Base-by-base conservation (phyloP, 805 yeast species). In the Starmerella stellata region DNA sequence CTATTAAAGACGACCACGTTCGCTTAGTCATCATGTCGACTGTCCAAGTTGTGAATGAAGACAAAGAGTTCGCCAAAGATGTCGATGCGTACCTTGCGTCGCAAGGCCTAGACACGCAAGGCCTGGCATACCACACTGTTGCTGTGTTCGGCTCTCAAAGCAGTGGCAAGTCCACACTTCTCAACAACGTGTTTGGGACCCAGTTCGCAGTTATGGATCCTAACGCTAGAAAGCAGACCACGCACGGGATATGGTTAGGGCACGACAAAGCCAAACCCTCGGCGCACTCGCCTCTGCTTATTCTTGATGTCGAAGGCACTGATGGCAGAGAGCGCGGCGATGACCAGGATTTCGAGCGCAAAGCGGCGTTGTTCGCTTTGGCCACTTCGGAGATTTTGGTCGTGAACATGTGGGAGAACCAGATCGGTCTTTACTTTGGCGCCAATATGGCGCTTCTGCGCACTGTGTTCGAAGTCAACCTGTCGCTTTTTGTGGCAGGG, bases 291-390 rank as follows among this genome's bases (percentile, higher is more conserved):
- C 47, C 51, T 42, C 45, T 18, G 49, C 34, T 31, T 44, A 92
- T 90, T 2, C 69, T 90, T 69, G 98, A 90, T 55, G 96, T 90
- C n/a, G 98, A 90, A 60, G 98, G 98, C 36, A 85, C 95, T 1
- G 98, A 90, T 61, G 96, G 98, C 36, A 70, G 95, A 43, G 98
- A 90, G 60, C 70, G 95, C 40, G 96, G 96, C 20, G 98, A 90
- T 52, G 96, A 90, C 58, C 95, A 90, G 59, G 98, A 90, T 59
- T 90, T 90, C 57, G 98, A 90, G 59, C 70, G 98, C 41, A 90
- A 90, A 50, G 85, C 95, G 1, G 96, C 96, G 0, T 62, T 90
- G 32, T 90, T 90, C 63, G 96, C 98, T 0, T 64, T 90, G 44
- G 72, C 95, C 9, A 85, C 95, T 0, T 74, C 90, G 14, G 96